Evolutionary conservation across 1,284 basidiomycete genomes (phyloP).

Genomic region (Hemileia vastatrix): DNA sequence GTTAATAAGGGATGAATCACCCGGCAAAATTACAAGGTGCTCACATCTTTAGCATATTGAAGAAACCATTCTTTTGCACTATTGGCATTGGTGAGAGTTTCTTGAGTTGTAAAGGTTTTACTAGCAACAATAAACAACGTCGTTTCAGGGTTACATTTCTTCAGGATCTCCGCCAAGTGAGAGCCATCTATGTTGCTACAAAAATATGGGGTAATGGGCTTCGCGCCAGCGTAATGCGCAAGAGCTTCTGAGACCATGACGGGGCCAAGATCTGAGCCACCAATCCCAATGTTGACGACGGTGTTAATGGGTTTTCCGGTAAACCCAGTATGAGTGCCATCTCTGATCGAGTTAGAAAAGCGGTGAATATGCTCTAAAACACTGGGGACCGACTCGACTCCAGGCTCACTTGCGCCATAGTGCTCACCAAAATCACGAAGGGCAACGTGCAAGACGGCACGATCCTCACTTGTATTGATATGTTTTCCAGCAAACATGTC

Average conservation of each 20-base stretch:
- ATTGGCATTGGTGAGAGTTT: conserved; percentile 97
- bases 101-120: conserved; percentile 99
- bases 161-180: conserved; percentile 82
- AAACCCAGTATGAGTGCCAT: conserved; percentile 88
- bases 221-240: conserved; percentile 64
- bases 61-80: conserved; percentile 94
- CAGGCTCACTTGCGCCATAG: conserved; percentile 63
- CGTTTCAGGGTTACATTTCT: conserved; percentile 74
- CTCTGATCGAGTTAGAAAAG: conserved; percentile 76
- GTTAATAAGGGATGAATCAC: not conserved
- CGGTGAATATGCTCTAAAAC: conserved; percentile 85
- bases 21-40: conserved; percentile 1
- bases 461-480: conserved; percentile 96
- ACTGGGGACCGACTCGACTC: conserved; percentile 68
- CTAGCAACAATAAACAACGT: conserved; percentile 95
- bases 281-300: conserved; percentile 98
- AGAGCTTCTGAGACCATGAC: conserved; percentile 99
- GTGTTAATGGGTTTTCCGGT: conserved; percentile 89
- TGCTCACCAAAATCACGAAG: conserved; percentile 65
- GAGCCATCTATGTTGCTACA: conserved; percentile 98
- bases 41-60: conserved; percentile 52
- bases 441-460: conserved; percentile 89
- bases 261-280: conserved; percentile 92
- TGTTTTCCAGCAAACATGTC: conserved; percentile 92
- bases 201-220: conserved; percentile 77